Evolutionary conservation across 192 early-diverging fungal genomes (phyloP).

Genomic region (Coemansia sp.): DNA sequence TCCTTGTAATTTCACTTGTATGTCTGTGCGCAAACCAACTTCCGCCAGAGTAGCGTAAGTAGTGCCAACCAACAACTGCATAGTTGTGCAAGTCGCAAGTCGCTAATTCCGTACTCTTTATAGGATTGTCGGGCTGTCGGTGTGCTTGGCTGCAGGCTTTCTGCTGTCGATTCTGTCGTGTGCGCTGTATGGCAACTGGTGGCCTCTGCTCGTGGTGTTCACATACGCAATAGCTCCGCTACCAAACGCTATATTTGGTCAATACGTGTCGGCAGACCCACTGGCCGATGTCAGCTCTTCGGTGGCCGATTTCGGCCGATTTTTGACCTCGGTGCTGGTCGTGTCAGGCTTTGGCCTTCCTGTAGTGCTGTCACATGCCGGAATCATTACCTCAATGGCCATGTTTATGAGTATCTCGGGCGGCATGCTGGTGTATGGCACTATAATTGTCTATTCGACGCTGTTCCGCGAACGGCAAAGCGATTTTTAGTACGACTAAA

Average conservation of each 20-base stretch:
- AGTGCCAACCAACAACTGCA: neutral
- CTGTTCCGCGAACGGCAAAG: slow-evolving; percentile 40
- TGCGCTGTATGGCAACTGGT: slow-evolving; percentile 95
- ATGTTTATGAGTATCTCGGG: slow-evolving; percentile 90
- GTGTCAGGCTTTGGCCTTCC: slow-evolving; percentile 87
- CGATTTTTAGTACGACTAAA: slow-evolving; percentile 22
- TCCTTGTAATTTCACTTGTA: neutral
- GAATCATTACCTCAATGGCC: slow-evolving; percentile 75
- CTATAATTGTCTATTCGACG: slow-evolving; percentile 64
- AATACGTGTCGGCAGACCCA: slow-evolving; percentile 69
- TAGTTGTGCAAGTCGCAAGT: neutral
- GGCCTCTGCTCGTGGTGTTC: slow-evolving; percentile 89
- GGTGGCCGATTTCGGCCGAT: slow-evolving; percentile 70
- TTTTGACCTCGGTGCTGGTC: slow-evolving; percentile 88
- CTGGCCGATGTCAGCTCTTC: slow-evolving; percentile 65
- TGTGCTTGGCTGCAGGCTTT: slow-evolving; percentile 88
- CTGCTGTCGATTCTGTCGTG: slow-evolving; percentile 93
- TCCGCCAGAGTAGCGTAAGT: slow-evolving; percentile 7
- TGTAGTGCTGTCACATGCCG: slow-evolving; percentile 78
- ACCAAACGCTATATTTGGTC: slow-evolving; percentile 84
- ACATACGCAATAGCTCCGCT: slow-evolving; percentile 90
- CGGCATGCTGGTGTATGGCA: slow-evolving; percentile 90
- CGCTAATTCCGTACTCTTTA: neutral
- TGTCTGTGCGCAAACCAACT: neutral
- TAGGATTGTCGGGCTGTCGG: slow-evolving; percentile 74